Evolutionary conservation across 2,329 filamentous ascomycete genomes (phyloP), one percentile per base, ranked within the genome.

Genomic region (Didymellaceae sp.): DNA sequence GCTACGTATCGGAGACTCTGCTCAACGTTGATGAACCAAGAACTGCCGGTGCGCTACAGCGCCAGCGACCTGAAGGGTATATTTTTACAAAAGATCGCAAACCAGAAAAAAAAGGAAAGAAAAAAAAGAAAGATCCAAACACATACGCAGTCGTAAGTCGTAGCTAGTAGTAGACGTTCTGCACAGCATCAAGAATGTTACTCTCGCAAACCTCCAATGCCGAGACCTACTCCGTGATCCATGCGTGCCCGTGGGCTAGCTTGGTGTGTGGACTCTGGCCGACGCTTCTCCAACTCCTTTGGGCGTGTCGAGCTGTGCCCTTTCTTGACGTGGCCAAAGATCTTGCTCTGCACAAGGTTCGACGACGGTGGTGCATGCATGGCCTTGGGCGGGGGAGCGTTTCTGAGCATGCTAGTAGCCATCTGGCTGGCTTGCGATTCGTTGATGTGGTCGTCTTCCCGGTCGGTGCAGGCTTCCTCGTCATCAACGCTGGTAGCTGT

Each of bases 341-440:
- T 71, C 66, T 84, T 87, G 30, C 79, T 80, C 67, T 88, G 86
- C n/a, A 83, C 74, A 26, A 71, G 54, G 10, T 63, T 59, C 2
- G 58, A 13, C 1, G 58, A 14, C 10, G 66, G 52, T 10, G 69
- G 63, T 24, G 66, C 62, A 4, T 66, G 63, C 61, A 61, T 61
- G 11, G 61, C 57, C 49, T 67, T 72, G n/a, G 74, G 61, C 37
- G 76, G 68, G 41, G 80, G 74, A 60, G 80, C 76, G 28, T 84
- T 80, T 13, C 87, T 86, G 55, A 90, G 80, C 85, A 93, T 86
- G 59, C 85, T 86, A 2, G 87, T 86, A 2, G 91, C 90, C 34
- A 86, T 85, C 57, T 89, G 88, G 63, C 87, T 92, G 7, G 90
- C 90, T 64, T 90, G 88, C 49, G 88, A 91, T 63, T 88, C 88